These are phyloP conservation scores for Fragilaria radians DNA, from an alignment of 108 stramenopile species.

Conservation along the genomic window DNA sequence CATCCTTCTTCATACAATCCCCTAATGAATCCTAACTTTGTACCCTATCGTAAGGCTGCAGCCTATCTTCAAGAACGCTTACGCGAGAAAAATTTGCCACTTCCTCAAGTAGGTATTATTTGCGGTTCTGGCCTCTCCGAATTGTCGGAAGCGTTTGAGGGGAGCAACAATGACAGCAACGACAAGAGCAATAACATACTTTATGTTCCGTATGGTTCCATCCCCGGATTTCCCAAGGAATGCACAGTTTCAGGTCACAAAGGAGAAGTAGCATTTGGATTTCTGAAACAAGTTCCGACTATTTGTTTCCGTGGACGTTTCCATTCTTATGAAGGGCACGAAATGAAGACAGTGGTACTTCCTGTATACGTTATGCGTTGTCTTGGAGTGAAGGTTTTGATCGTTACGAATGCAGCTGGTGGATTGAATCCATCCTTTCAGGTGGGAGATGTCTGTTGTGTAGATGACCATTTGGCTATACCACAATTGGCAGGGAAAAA, in stretches of 20 bases:
- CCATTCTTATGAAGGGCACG: conserved; percentile 92
- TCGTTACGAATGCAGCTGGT: conserved; percentile 92
- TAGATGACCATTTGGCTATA: conserved; percentile 84
- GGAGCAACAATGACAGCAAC: conserved; percentile 53
- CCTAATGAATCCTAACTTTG: conserved; percentile 25
- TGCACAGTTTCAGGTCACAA: conserved; percentile 83
- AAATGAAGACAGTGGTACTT: conserved; percentile 74
- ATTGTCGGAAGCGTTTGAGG: conserved; percentile 57
- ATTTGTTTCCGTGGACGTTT: conserved; percentile 89
- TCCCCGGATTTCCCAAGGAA: conserved; percentile 79
- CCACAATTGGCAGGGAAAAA: conserved; percentile 84
- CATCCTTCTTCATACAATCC: too few species aligned
- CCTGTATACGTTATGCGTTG: conserved; percentile 82
- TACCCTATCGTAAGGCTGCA: conserved; percentile 63
- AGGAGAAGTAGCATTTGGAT: conserved; percentile 86
- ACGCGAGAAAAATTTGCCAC: conserved; percentile 18
- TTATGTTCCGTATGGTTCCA: too few species aligned
- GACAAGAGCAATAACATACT: too few species aligned
- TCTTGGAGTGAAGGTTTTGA: conserved; percentile 65
- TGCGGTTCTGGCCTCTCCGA: conserved; percentile 86
- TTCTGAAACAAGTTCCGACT: conserved; percentile 45
- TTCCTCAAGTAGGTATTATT: conserved; percentile 71
- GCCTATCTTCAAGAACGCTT: conserved; percentile 35
- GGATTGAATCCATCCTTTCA: conserved; percentile 66
- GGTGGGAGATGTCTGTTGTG: conserved; percentile 85